Conservation (phyloP, 2,329 filamentous ascomycete genomes). For the Sclerotinia trifoliorum region DNA sequence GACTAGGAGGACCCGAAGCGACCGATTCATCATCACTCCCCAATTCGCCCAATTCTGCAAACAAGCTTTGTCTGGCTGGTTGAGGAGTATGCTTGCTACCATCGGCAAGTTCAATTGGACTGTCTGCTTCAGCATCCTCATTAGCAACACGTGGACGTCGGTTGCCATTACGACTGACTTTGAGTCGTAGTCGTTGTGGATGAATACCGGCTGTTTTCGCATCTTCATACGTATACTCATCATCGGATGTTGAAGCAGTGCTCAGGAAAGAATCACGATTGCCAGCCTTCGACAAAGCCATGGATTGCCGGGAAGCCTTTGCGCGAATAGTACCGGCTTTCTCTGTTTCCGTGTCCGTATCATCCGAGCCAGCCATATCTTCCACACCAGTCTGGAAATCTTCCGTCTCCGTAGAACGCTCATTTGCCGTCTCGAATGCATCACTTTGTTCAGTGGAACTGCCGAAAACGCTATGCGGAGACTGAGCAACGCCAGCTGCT, state of each 20-base stretch:
- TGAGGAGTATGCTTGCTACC: conserved; percentile 52
- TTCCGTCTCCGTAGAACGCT: conserved; percentile 82
- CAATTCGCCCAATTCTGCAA: conserved; percentile 84
- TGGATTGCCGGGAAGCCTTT: conserved; percentile 42
- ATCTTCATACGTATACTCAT: conserved; percentile 66
- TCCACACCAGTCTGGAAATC: conserved; percentile 94
- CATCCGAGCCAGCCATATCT: conserved; percentile 72
- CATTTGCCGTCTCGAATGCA: conserved; percentile 72
- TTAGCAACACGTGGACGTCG: conserved; percentile 61
- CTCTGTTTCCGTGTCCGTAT: conserved; percentile 76
- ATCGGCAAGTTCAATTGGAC: conserved; percentile 56
- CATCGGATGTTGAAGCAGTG: conserved; percentile 83
- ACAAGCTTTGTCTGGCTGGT: conserved; percentile 70
- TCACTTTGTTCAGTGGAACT: conserved; percentile 76
- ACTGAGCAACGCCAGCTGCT: conserved; percentile 26
- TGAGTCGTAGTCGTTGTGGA: conserved; percentile 69
- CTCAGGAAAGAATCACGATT: conserved; percentile 74
- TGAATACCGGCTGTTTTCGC: conserved; percentile 65
- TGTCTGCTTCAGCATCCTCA: conserved; percentile 58
- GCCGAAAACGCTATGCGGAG: conserved; percentile 68
- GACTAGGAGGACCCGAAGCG: conserved; percentile 53
- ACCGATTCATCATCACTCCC: conserved; percentile 63
- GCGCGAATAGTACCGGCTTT: conserved; percentile 42
- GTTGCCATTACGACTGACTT: conserved; percentile 61
- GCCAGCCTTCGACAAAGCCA: conserved; percentile 48